Base-by-base conservation (phyloP, 208 protist species). In the Trypanosoma scelopori region DNA sequence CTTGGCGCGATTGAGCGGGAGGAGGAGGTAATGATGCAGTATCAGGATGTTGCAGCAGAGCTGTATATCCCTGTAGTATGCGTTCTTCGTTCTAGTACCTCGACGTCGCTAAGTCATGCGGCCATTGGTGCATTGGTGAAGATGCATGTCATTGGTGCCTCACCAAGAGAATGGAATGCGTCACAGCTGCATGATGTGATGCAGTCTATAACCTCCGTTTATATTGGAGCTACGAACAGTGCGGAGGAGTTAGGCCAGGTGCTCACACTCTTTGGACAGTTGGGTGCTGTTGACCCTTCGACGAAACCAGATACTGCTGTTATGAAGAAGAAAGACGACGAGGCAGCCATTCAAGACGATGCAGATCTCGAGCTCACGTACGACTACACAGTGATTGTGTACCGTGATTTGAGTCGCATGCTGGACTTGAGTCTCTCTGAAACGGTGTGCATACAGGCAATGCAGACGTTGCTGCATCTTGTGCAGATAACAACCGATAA, bases 301-400 rank as follows among this genome's bases (percentile, higher is more conserved):
- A 79, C 76, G 20, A 81, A 91, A 65, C 72, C 69, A 48, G 72
- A 69, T 11, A 62, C 69, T 9, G 76, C 73, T 11, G 74, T 62
- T 22, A 63, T 56, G 5, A 79, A 79, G 58, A 88, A 89, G 50
- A 84, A 84, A 41, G 81, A 87, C 57, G 87, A 90, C 52, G 85
- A 88, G 52, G 73, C 81, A 6, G 80, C 74, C 16, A 78, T 89
- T 69, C 83, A 89, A 60, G 82, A 89, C 68, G 90, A 92, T 64
- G 84, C 83, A 15, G 91, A 96, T 58, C 76, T 93, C 11, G 84
- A 91, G 66, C 78, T 96, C n/a, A 92, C 86, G n/a, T 93, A 87
- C 66, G 88, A 96, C 70, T 96, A 94, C 76, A 92, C 84, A 32
- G 86, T 93, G 32, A 96, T 96, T 69, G 88, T 93, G 13, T 96